Evolutionary conservation across 2,329 filamentous ascomycete genomes (phyloP).

Genomic region (Colletotrichum lindemuthianum): DNA sequence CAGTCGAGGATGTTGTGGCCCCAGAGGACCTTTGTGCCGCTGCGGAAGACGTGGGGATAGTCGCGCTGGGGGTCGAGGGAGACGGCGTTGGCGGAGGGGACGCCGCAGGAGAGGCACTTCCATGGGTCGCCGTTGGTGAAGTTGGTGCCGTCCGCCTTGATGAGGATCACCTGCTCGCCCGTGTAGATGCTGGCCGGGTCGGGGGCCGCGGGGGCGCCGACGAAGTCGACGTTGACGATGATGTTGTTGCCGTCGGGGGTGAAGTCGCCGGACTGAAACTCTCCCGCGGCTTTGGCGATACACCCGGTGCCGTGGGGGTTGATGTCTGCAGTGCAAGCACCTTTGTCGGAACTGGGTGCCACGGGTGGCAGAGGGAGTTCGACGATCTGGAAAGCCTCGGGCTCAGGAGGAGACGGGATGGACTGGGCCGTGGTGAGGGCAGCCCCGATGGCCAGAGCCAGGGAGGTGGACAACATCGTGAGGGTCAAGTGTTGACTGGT

Average conservation of each 20-base stretch:
- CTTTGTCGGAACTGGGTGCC: conserved; percentile 38
- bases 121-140: conserved; percentile 57
- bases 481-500: not conserved
- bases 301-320: conserved; percentile 51
- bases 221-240: conserved; percentile 49
- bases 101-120: conserved; percentile 58
- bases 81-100: conserved; percentile 45
- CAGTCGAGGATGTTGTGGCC: conserved; percentile 52
- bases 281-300: conserved; percentile 39
- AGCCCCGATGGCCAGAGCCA: not conserved
- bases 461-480: not conserved
- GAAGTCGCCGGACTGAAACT: conserved; percentile 43
- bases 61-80: conserved; percentile 40
- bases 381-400: conserved; percentile 47
- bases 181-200: conserved; percentile 52
- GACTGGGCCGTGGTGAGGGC: not conserved
- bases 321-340: conserved; percentile 45
- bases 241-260: conserved; percentile 54
- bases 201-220: conserved; percentile 51
- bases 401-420: conserved; percentile 40
- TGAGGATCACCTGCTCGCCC: conserved; percentile 53
- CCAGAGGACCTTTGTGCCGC: conserved; percentile 48
- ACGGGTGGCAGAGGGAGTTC: conserved; percentile 51
- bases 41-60: conserved; percentile 55
- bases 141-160: conserved; percentile 51